Base-by-base conservation (phyloP, 352 stramenopile genomes). In the Lagenidium giganteum region DNA sequence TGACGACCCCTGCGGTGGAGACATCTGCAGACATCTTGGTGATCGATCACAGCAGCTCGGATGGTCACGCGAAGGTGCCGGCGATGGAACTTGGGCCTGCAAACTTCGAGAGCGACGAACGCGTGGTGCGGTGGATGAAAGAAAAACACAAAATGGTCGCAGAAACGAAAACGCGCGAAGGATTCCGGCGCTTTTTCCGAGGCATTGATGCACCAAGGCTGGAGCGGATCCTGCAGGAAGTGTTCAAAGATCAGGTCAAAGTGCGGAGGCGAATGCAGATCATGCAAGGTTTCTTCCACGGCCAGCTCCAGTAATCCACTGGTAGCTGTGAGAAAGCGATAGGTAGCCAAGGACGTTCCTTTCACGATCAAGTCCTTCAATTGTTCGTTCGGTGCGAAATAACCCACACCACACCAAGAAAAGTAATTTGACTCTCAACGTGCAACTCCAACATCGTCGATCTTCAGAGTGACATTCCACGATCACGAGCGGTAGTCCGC, bases 401-500 rank as follows among this genome's bases (percentile, higher is more conserved):
- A 38, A 50, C 11, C 32, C 21, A 20, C 30, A 13, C 6, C 6
- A 18, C 25, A 29, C 36, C 8, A 2, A 13, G 13, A 29, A 12
- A 18, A 16, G 36, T 30, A n/a, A n/a, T n/a, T n/a, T n/a, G n/a
- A n/a, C n/a, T n/a, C n/a, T n/a, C n/a, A n/a, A n/a, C 12, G 36
- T 31, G 8, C 9, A 23, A 32, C n/a, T n/a, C n/a, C n/a, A n/a
- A n/a, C n/a, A n/a, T n/a, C n/a, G n/a, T n/a, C n/a, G n/a, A n/a
- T n/a, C n/a, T n/a, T n/a, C n/a, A n/a, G n/a, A n/a, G n/a, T n/a
- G n/a, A n/a, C n/a, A n/a, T n/a, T n/a, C n/a, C n/a, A n/a, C n/a
- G n/a, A 4, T 56, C 89, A 98, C 66, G 90, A 98, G 38, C 96
- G 83, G 60, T 99, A 99, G 59, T 98, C 95, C 30, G 95, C 96